Evolutionary conservation across 305 asterid genomes (phyloP).

Genomic region (Fraxinus sp.): DNA sequence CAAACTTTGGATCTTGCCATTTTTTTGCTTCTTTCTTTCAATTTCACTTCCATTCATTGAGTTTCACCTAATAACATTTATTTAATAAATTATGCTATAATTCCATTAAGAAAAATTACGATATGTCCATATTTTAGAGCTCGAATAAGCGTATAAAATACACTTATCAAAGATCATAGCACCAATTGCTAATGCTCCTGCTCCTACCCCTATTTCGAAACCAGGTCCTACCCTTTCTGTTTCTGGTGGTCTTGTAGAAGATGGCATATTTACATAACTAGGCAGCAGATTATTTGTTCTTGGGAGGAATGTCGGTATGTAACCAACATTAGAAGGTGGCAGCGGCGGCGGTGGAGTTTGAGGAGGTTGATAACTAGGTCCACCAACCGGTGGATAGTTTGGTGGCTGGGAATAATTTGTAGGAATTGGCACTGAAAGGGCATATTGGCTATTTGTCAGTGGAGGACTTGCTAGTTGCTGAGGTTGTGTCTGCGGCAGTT

Average conservation of each 20-base stretch:
- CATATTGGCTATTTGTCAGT: slow-evolving; percentile 29
- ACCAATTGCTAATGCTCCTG: slow-evolving; percentile 78
- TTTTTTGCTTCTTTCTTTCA: no score
- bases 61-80: no score
- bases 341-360: slow-evolving; percentile 44
- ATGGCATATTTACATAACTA: slow-evolving; percentile 48
- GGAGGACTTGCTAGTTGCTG: slow-evolving; percentile 38
- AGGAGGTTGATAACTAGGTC: slow-evolving; percentile 42
- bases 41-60: no score
- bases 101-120: no score
- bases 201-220: slow-evolving; percentile 63
- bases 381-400: slow-evolving; percentile 22
- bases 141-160: no score
- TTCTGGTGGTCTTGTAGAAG: slow-evolving; percentile 46
- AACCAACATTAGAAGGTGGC: slow-evolving; percentile 58
- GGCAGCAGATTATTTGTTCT: slow-evolving; percentile 35
- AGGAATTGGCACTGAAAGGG: slow-evolving; percentile 36
- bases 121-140: no score
- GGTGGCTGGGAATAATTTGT: slow-evolving; percentile 36
- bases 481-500: slow-evolving; percentile 20
- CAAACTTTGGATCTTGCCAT: no score
- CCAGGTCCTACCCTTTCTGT: slow-evolving; percentile 44
- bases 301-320: slow-evolving; percentile 41
- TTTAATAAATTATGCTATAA: no score
- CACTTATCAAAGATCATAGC: slow-evolving; percentile 32